A percentile compares a stretch with the other conserved stretches of the same genome.
These are phyloP conservation scores for Melocanna baccifera DNA, from an alignment of 176 grass and related monocot genomes.

Conservation along the genomic window DNA sequence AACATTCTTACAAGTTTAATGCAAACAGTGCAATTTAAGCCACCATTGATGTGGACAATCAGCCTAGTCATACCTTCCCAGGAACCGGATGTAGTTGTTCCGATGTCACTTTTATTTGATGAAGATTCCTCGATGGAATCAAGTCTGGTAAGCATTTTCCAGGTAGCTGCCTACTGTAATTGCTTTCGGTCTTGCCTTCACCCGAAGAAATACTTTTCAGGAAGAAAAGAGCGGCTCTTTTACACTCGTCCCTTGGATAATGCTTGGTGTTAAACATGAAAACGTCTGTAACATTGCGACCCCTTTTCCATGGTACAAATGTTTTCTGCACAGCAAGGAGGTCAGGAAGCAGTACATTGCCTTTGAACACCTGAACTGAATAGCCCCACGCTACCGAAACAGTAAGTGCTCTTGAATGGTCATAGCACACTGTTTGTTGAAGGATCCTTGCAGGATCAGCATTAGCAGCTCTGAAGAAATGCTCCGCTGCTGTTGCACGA, in stretches of 20 bases:
- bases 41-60: background rate
- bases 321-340: slow-evolving; percentile 74
- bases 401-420: slow-evolving; percentile 42
- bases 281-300: slow-evolving; percentile 41
- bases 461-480: slow-evolving; percentile 57
- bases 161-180: slow-evolving; percentile 54
- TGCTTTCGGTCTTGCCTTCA: slow-evolving; percentile 50
- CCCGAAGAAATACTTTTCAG: slow-evolving; percentile 43
- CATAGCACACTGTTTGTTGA: slow-evolving; percentile 95
- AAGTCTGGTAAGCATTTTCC: slow-evolving; percentile 46
- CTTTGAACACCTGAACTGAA: slow-evolving; percentile 67
- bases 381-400: slow-evolving; percentile 86
- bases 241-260: slow-evolving; percentile 59
- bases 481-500: slow-evolving; percentile 38
- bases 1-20: background rate
- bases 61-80: slow-evolving; percentile 59
- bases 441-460: slow-evolving; percentile 70
- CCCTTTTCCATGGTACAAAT: slow-evolving; percentile 69
- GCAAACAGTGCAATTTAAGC: background rate
- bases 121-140: slow-evolving; percentile 44
- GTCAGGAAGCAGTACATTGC: slow-evolving; percentile 63
- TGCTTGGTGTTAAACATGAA: slow-evolving; percentile 82
- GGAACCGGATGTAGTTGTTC: slow-evolving; percentile 34
- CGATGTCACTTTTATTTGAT: slow-evolving; percentile 50
- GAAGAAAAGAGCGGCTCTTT: slow-evolving; percentile 65